Base-by-base conservation (phyloP, 2,329 filamentous ascomycete genomes). In the Neoascochyta sp. region DNA sequence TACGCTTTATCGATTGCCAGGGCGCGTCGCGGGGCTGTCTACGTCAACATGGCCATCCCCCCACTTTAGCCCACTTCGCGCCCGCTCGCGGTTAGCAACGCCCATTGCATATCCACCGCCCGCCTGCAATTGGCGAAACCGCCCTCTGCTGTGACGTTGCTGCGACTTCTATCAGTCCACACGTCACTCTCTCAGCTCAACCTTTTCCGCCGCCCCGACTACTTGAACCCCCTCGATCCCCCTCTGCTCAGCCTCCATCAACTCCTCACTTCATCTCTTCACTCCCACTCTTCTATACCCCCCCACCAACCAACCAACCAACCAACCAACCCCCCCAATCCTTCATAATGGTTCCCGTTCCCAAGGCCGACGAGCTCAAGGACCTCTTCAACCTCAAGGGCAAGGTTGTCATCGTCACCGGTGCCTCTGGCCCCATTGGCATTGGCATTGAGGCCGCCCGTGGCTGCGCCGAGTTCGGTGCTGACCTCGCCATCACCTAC, bases 381-480 rank as follows among this genome's bases (percentile, higher is more conserved):
- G 81, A 74, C 55, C 66, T 75, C 46, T 60, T 72, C 50, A 65
- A 56, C 63, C 61, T 73, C 44, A 73, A 73, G 67, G 69, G 69
- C 58, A 72, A 71, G 63, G 67, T 71, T 55, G 66, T 70, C 57
- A 59, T 71, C 50, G 65, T 73, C 47, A 71, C 69, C 31, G 69
- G 69, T 51, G 69, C 69, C 36, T 74, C 71, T 23, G 79, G 78
- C 7, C 75, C 84, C 33, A 77, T 75, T 38, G 79, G 79, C 32
- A 82, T 83, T 68, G 79, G 79, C 38, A 80, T 79, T 37, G 78
- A 81, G 60, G 78, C 77, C 38, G 78, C 78, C 27, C 76, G 77
- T 28, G 77, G 76, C 45, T 77, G 73, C 55, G 77, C 77, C 39
- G 77, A 81, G 61, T 76, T 77, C 65, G 77, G 77, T 31, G 77